These are phyloP conservation scores for Starmera stellimalicola DNA, from an alignment of 1,139 yeast genomes.

Conservation along the genomic window DNA sequence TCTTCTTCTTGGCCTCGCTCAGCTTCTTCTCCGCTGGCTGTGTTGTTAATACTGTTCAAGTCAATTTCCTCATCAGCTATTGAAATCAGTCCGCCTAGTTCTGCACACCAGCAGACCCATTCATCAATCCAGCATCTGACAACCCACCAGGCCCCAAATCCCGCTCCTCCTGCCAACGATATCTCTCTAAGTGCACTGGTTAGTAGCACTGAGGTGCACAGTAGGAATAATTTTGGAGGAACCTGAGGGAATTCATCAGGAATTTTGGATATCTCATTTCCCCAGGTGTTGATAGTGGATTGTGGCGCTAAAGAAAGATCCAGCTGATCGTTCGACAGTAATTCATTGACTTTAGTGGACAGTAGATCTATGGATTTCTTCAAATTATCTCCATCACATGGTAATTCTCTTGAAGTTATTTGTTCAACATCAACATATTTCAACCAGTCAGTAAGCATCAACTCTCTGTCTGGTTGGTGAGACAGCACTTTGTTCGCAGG, in stretches of 20 bases:
- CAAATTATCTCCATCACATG: constrained; percentile 33
- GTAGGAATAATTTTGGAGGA: constrained; percentile 47
- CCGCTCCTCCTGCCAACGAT: constrained; percentile 47
- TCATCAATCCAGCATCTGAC: constrained; percentile 73
- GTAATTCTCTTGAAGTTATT: constrained; percentile 44
- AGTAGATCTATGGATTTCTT: constrained; percentile 31
- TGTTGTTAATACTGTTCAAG: background rate
- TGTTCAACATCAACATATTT: constrained; percentile 39
- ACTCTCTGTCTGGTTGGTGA: constrained; percentile 34
- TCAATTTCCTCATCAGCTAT: background rate
- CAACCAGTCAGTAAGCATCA: constrained; percentile 56
- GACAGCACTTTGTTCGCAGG: constrained; percentile 43
- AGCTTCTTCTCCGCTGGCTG: background rate
- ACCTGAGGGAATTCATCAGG: constrained; percentile 38
- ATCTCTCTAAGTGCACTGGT: constrained; percentile 62
- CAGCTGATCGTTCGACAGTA: constrained; percentile 21
- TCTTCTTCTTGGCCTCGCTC: constrained; percentile 2
- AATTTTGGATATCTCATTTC: constrained; percentile 30
- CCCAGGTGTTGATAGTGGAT: constrained; percentile 25
- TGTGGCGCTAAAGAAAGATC: no score
- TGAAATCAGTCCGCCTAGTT: constrained; percentile 50
- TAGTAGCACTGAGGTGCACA: constrained; percentile 44
- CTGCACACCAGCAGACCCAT: constrained; percentile 61
- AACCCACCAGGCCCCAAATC: constrained; percentile 75
- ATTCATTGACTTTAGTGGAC: constrained; percentile 31